Conservation (phyloP, 1,284 basidiomycete species). For the Cryptococcus maquisensis region DNA sequence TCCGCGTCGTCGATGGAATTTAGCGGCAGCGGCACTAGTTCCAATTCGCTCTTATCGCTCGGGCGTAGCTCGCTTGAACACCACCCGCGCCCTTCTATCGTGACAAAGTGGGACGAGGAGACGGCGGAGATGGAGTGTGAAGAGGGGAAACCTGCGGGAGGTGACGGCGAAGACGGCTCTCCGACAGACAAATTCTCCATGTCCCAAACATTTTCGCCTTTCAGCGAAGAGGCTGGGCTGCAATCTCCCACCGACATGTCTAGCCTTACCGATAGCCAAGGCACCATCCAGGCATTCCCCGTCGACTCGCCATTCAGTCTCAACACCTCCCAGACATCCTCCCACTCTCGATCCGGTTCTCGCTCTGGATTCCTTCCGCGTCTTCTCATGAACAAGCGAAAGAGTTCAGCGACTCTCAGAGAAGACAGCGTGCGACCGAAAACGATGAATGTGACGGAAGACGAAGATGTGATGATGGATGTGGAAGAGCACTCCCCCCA, state of each 20-base stretch:
- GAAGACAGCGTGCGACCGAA: background rate
- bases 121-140: slow-evolving; percentile 7
- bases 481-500: slow-evolving; percentile 7
- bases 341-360: background rate
- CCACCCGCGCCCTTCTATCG: slow-evolving; percentile 15
- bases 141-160: slow-evolving; percentile 9
- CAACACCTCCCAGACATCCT: slow-evolving; percentile 2
- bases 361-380: slow-evolving; percentile 13
- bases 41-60: slow-evolving; percentile 30
- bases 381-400: slow-evolving; percentile 10
- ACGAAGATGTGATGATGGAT: slow-evolving; percentile 17
- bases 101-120: slow-evolving; percentile 29
- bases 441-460: background rate
- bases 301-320: background rate
- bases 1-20: slow-evolving; percentile 32
- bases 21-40: slow-evolving; percentile 36
- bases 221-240: background rate
- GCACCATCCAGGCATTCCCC: background rate
- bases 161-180: background rate
- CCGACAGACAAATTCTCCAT: background rate
- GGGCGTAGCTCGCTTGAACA: slow-evolving; percentile 26
- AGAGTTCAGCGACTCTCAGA: slow-evolving; percentile 1
- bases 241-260: slow-evolving; percentile 11
- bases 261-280: background rate
- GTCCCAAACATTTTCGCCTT: background rate